Evolutionary conservation across 2,329 filamentous ascomycete species (phyloP), one percentile per base, ranked within the genome.

Genomic region (Fusarium irregulare): DNA sequence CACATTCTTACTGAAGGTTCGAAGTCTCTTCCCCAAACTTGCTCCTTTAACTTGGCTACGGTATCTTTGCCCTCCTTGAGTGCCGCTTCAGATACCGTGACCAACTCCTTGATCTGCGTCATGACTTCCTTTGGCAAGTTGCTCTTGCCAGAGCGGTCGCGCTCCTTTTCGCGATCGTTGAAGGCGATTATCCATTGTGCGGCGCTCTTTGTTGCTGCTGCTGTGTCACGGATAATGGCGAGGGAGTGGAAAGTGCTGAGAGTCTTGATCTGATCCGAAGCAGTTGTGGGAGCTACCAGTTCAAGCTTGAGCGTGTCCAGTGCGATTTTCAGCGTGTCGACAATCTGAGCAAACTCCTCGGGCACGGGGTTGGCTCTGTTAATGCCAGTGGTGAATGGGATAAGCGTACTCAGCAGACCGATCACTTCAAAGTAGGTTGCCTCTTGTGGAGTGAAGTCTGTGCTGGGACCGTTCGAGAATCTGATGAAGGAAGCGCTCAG

Each of bases 401-500:
- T 68, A 2, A 82, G 64, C 2, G 74, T 75, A 9, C 80, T 77
- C 4, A 87, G 80, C 9, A 84, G 66, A 25, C 81, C 80, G 25
- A 86, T 60, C 2, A 81, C 64, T 4, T 82, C 82, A 74, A 81
- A 86, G 74, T 84, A 85, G 0, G 78, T 74, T 21, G 78, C 71
- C 55, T 87, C 85, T 4, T 81, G 72, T 1, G 75, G 44, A 0
- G 85, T 87, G 28, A 84, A 79, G 7, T 77, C 53, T 10, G 72
- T 76, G 8, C 58, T 58, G 0, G 75, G 58, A 1, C 70, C 71
- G 30, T 79, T 73, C 6, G 85, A 75, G 50, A 84, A 80, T 50
- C 78, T 79, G 10, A 77, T 74, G 6, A 86, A 75, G 0, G 83
- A 82, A 61, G 83, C 81, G 64, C 80, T 78, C 3, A 87, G 73